Percentiles rank a stretch among this genome's conserved stretches.
Evolutionary conservation across 2,329 filamentous ascomycete species (phyloP).

Genomic region (Scedosporium aurantiacum): DNA sequence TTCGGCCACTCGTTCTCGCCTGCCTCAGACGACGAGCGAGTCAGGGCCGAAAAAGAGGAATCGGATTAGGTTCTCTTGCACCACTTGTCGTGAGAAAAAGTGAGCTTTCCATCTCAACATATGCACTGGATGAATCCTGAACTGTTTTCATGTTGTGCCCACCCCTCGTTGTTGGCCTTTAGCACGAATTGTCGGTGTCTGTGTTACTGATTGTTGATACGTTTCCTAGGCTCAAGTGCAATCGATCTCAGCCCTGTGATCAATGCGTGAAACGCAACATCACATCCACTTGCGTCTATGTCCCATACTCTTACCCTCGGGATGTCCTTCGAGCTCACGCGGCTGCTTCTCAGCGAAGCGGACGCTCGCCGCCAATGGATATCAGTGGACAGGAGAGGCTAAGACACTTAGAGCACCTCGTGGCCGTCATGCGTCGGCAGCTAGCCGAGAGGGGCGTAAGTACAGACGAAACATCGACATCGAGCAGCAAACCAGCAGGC

Average conservation of each 20-base stretch:
- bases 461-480: background rate
- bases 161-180: background rate
- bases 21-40: slow-evolving; percentile 1
- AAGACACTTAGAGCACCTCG: slow-evolving; percentile 4
- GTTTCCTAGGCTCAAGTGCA: slow-evolving; percentile 19
- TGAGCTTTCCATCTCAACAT: slow-evolving; percentile 9
- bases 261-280: slow-evolving; percentile 21
- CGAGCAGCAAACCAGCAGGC: background rate
- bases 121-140: background rate
- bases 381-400: slow-evolving; percentile 4
- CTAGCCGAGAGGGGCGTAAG: slow-evolving; percentile 1
- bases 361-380: slow-evolving; percentile 3
- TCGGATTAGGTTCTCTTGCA: slow-evolving; percentile 22
- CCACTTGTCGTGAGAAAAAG: slow-evolving; percentile 23
- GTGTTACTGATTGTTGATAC: background rate
- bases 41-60: slow-evolving; percentile 17
- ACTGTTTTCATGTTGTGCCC: background rate
- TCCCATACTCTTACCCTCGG: slow-evolving; percentile 15
- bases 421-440: slow-evolving; percentile 5
- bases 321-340: slow-evolving; percentile 13
- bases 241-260: slow-evolving; percentile 20
- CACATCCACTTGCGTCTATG: slow-evolving; percentile 14
- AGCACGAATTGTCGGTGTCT: background rate
- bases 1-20: background rate
- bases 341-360: background rate